Evolutionary conservation across 768 basidiomycete genomes (phyloP).

Genomic region (button mushroom (Agaricus bisporus)): DNA sequence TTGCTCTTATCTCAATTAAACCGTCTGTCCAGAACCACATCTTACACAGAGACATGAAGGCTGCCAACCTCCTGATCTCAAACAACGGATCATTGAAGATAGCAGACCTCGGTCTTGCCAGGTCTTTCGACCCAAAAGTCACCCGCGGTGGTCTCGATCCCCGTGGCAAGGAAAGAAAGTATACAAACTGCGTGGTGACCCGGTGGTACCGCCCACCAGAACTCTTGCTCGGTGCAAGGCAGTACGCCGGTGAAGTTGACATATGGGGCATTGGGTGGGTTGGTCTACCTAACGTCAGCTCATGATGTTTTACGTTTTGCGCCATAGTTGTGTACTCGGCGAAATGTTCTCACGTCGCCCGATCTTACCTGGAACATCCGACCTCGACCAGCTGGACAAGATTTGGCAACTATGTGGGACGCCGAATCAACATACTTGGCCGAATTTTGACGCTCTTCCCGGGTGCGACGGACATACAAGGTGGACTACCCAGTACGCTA

Average conservation of each 20-base stretch:
- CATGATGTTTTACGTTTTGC: not conserved
- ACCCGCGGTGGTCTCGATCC: constrained; percentile 31
- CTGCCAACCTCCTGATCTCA: constrained; percentile 92
- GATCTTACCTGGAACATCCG: constrained; percentile 81
- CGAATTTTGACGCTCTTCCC: constrained; percentile 66
- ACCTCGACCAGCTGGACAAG: constrained; percentile 86
- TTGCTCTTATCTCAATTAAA: constrained; percentile 2
- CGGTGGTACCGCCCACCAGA: constrained; percentile 95
- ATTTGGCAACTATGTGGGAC: constrained; percentile 91
- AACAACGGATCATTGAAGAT: constrained; percentile 79
- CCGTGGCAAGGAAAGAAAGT: constrained; percentile 56
- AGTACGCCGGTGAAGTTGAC: constrained; percentile 93
- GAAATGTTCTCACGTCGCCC: constrained; percentile 91
- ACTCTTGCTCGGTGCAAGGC: constrained; percentile 79
- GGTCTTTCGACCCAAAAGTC: constrained; percentile 60
- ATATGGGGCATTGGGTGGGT: constrained; percentile 95
- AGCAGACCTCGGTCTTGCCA: constrained; percentile 95
- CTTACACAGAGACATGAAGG: constrained; percentile 98
- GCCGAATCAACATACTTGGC: constrained; percentile 79
- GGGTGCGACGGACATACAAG: constrained; percentile 76
- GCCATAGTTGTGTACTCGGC: constrained; percentile 80
- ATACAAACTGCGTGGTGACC: constrained; percentile 95
- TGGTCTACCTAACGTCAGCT: not conserved
- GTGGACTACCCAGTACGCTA: constrained; percentile 41
- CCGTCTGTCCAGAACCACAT: constrained; percentile 71